phyloP scores from a whole-genome alignment of 2,329 filamentous ascomycete genomes.

The Tolypocladium tropicale region DNA sequence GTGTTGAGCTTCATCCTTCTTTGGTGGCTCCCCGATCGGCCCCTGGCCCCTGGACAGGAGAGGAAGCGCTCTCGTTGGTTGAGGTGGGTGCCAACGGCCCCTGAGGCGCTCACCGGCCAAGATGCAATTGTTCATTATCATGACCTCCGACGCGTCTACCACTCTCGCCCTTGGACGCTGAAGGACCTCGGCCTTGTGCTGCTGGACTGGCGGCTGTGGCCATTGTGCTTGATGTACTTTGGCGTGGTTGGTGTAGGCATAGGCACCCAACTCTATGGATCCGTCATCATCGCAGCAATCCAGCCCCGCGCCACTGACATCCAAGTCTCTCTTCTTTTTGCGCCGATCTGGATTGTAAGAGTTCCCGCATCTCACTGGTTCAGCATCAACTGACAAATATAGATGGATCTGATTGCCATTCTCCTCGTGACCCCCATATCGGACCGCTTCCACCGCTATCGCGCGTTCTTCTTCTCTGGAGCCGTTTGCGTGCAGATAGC shows the following conservation, averaged over 20 bases:
- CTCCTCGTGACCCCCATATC: constrained; percentile 76
- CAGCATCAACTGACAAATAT: background rate
- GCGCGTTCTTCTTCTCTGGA: constrained; percentile 70
- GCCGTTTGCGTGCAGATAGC: constrained; percentile 71
- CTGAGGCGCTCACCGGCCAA: constrained; percentile 63
- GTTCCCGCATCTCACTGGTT: background rate
- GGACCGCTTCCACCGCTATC: constrained; percentile 73
- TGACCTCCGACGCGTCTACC: constrained; percentile 72
- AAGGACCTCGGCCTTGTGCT: constrained; percentile 61
- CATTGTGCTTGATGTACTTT: constrained; percentile 84
- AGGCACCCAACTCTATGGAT: constrained; percentile 79
- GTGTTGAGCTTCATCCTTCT: constrained; percentile 62
- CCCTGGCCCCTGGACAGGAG: constrained; percentile 59
- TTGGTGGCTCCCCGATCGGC: constrained; percentile 87
- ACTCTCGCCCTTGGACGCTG: constrained; percentile 60
- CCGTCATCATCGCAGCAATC: constrained; percentile 74
- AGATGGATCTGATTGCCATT: constrained; percentile 85
- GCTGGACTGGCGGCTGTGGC: constrained; percentile 82
- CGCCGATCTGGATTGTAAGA: constrained; percentile 83
- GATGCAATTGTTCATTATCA: constrained; percentile 77
- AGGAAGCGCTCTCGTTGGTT: constrained; percentile 39
- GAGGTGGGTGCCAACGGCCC: constrained; percentile 57
- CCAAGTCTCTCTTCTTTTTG: constrained; percentile 71
- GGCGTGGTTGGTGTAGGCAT: constrained; percentile 89
- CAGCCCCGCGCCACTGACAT: constrained; percentile 63